Evolutionary conservation across 257 asterid species (phyloP).

Genomic region (Ajuga chamaepitys): DNA sequence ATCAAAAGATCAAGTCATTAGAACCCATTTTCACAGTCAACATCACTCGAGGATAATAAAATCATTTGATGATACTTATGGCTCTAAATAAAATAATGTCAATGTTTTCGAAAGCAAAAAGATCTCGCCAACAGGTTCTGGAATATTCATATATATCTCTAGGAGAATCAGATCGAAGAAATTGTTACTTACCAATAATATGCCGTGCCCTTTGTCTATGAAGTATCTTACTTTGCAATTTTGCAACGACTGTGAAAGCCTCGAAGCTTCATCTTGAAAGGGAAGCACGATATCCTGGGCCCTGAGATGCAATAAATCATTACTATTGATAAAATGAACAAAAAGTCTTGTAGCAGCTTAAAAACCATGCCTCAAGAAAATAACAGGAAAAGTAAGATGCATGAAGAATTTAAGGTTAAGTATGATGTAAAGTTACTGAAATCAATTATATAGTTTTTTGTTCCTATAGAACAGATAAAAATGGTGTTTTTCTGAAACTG

Average conservation of each 20-base stretch:
- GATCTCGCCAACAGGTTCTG: too few relatives aligned
- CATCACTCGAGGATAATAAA: too few relatives aligned
- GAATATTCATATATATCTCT: background rate
- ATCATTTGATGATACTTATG: too few relatives aligned
- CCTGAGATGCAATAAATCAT: constrained; percentile 38
- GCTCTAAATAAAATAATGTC: too few relatives aligned
- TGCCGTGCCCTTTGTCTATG: constrained; percentile 82
- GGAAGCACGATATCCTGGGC: constrained; percentile 96
- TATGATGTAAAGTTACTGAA: background rate
- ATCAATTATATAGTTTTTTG: too few relatives aligned
- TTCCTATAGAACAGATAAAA: too few relatives aligned
- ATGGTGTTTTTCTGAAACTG: too few relatives aligned
- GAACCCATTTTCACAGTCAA: too few relatives aligned
- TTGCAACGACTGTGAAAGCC: constrained; percentile 49
- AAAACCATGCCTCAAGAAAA: too few relatives aligned
- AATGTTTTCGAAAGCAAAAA: too few relatives aligned
- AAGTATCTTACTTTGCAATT: constrained; percentile 62
- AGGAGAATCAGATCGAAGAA: constrained; percentile 8
- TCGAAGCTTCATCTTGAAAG: constrained; percentile 71
- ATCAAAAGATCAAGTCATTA: too few relatives aligned
- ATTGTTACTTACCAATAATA: constrained; percentile 70
- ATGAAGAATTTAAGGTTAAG: background rate
- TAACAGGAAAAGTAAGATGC: background rate
- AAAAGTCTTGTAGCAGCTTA: background rate
- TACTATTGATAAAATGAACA: background rate